Evolutionary conservation across 1,284 basidiomycete genomes (phyloP).

Genomic region (Papiliotrema nemorosa): DNA sequence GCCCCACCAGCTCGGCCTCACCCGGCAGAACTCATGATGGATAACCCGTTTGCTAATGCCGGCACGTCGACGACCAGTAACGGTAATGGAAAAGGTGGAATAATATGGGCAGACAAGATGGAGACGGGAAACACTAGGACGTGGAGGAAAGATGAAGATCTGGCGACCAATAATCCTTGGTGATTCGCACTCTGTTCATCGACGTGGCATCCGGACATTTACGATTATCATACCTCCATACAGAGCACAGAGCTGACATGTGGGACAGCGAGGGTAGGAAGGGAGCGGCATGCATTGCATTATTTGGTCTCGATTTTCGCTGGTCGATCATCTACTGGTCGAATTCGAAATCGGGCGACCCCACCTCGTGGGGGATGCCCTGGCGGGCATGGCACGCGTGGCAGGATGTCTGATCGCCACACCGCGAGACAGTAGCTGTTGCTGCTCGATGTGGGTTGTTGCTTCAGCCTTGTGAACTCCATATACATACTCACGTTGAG

Average conservation of each 20-base stretch:
- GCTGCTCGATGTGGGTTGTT: not conserved
- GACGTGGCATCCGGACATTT: not conserved
- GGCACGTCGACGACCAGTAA: not conserved
- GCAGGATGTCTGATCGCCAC: too few species aligned
- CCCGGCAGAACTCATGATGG: constrained; percentile 37
- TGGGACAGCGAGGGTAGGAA: too few species aligned
- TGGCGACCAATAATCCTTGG: constrained; percentile 35
- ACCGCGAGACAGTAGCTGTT: not conserved
- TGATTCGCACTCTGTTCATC: constrained; percentile 1
- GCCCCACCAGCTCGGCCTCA: constrained; percentile 46
- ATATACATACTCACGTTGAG: too few species aligned
- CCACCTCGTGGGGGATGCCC: too few species aligned
- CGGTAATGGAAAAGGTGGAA: not conserved
- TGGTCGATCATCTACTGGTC: too few species aligned
- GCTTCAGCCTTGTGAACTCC: too few species aligned
- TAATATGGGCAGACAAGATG: not conserved
- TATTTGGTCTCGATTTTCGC: too few species aligned
- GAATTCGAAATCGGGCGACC: too few species aligned
- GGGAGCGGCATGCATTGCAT: too few species aligned
- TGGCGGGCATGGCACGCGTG: too few species aligned
- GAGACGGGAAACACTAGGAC: not conserved
- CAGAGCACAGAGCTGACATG: too few species aligned
- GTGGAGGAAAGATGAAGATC: constrained; percentile 20
- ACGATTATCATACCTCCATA: too few species aligned
- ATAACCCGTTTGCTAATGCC: constrained; percentile 27